phyloP scores from a whole-genome alignment of 495 filamentous ascomycete species.

The Sordaria brevicollis region DNA sequence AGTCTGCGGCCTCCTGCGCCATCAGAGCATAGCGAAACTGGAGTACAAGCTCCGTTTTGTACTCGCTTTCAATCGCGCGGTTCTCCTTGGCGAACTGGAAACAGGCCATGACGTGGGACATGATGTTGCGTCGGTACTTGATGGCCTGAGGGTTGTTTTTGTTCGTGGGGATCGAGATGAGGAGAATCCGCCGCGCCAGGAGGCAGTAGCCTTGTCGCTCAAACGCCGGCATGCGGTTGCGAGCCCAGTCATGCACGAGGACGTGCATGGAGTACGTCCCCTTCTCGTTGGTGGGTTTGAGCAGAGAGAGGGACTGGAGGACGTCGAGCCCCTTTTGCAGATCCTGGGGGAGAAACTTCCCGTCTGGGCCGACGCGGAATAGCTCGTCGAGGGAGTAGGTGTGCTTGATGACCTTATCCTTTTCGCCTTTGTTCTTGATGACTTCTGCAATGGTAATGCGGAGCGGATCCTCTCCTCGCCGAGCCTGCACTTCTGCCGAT shows the following conservation, averaged over 20 bases:
- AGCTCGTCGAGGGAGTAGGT: background rate
- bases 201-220: too few species aligned
- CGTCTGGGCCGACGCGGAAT: background rate
- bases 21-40: too few species aligned
- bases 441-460: background rate
- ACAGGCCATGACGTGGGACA: too few species aligned
- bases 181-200: too few species aligned
- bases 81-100: too few species aligned
- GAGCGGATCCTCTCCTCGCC: background rate
- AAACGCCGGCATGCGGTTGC: background rate
- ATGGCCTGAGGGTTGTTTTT: too few species aligned
- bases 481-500: background rate
- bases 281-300: background rate
- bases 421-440: background rate
- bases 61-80: too few species aligned
- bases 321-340: background rate
- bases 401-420: background rate
- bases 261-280: conserved; percentile 8
- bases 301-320: conserved; percentile 8
- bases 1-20: too few species aligned
- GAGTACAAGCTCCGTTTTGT: too few species aligned
- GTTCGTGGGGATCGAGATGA: too few species aligned
- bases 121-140: too few species aligned
- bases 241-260: conserved; percentile 12
- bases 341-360: background rate